These are phyloP conservation scores for Trametes maxima DNA, from an alignment of 768 basidiomycete species.

Conservation along the genomic window DNA sequence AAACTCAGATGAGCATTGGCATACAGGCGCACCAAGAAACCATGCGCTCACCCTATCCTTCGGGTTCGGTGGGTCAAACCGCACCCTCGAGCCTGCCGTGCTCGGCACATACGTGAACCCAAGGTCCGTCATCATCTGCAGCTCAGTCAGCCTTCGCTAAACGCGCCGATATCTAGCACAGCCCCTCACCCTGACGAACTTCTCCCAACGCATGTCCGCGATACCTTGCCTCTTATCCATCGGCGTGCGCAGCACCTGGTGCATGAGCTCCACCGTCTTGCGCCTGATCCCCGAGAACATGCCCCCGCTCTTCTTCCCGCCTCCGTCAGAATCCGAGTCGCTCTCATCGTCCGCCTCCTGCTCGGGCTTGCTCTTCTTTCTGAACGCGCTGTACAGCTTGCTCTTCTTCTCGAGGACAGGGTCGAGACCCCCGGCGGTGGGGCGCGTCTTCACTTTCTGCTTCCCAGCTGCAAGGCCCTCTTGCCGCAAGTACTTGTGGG, in stretches of 20 bases:
- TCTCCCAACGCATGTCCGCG: slow-evolving; percentile 75
- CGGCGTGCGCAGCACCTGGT: slow-evolving; percentile 60
- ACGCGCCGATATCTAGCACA: not conserved
- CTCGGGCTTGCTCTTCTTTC: slow-evolving; percentile 36
- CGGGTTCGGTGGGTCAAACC: slow-evolving; percentile 73
- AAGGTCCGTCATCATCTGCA: slow-evolving; percentile 75
- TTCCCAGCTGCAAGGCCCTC: slow-evolving; percentile 52
- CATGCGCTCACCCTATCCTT: slow-evolving; percentile 45
- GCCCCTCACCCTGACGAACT: slow-evolving; percentile 63
- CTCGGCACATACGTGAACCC: slow-evolving; percentile 74
- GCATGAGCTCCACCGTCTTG: slow-evolving; percentile 61
- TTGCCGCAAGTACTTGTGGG: slow-evolving; percentile 65
- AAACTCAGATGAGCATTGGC: not conserved
- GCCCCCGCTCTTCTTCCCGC: slow-evolving; percentile 42
- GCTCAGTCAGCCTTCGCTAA: not conserved
- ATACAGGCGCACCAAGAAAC: not conserved
- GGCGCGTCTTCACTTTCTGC: slow-evolving; percentile 71
- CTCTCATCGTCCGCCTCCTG: slow-evolving; percentile 43
- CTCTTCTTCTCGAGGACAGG: slow-evolving; percentile 44
- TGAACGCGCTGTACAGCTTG: slow-evolving; percentile 56
- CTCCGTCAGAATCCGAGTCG: slow-evolving; percentile 38
- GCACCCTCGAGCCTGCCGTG: slow-evolving; percentile 81
- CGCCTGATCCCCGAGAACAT: slow-evolving; percentile 62
- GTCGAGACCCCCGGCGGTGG: slow-evolving; percentile 46
- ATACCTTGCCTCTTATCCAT: slow-evolving; percentile 58